Evolutionary conservation across 768 basidiomycete genomes (phyloP), one percentile per base, ranked within the genome.

Genomic region (Trametes maxima): DNA sequence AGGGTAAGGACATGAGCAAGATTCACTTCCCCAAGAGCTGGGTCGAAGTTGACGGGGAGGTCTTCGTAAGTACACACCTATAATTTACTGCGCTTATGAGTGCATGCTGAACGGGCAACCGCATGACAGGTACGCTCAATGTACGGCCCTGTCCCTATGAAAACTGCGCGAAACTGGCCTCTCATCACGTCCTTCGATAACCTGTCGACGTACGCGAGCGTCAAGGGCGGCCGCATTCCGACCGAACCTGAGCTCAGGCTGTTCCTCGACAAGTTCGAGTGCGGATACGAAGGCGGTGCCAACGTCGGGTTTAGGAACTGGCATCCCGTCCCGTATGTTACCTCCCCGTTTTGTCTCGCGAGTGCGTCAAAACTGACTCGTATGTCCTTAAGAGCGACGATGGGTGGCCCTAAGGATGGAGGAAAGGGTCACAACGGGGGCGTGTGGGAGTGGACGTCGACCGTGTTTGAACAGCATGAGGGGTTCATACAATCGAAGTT

Each of bases 381-480:
- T 47, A 51, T 24, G 16, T n/a, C 16, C 12, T 47, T 11, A 50
- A 91, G 90, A 33, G 85, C 90, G 21, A 92, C 91, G 44, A 84
- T 85, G 2, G 91, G 89, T 37, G 73, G 79, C 62, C 76, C 77
- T 60, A 77, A 72, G 52, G 68, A 70, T 59, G 79, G 73, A 21
- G 84, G 85, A 2, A 83, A 77, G 71, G 90, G 92, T 12, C 85
- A 86, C 63, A 98, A 99, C 66, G 97, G 97, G 7, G 97, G 97
- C 5, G 89, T 97, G 16, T 99, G 96, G 95, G 95, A 98, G 77
- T 98, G 95, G 95, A 97, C 96, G 0, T 89, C 89, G 19, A 95
- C 94, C 16, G 66, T 81, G 28, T 82, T 95, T 46, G 87, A 86
- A 21, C 78, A 77, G 25, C 79, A 85, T 62, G 86, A 92, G 2